phyloP scores from a whole-genome alignment of 148 eudicot genomes.

The Vaccinium darrowii region DNA sequence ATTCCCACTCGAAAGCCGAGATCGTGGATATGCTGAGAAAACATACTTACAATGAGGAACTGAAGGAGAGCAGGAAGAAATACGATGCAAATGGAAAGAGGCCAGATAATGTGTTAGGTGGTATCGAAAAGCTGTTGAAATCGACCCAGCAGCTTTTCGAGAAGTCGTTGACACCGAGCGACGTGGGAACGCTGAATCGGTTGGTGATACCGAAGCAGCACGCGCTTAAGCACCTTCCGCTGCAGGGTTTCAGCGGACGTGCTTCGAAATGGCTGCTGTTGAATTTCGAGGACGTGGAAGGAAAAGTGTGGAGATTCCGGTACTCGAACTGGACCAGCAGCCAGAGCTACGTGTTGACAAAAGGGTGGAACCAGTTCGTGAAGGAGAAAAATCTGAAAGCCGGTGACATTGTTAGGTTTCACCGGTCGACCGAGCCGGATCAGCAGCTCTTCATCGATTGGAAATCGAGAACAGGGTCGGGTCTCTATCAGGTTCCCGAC shows the following conservation, averaged over 20 bases:
- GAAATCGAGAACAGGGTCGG: conserved; percentile 29
- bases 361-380: conserved; percentile 90
- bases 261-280: conserved; percentile 59
- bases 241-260: conserved; percentile 22
- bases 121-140: conserved; percentile 2
- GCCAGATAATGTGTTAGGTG: not conserved
- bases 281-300: conserved; percentile 61
- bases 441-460: conserved; percentile 70
- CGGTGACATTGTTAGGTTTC: conserved; percentile 68
- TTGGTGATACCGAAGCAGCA: conserved; percentile 84
- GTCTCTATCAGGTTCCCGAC: not conserved
- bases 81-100: not conserved
- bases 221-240: conserved; percentile 83
- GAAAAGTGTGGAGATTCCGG: conserved; percentile 83
- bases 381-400: conserved; percentile 74
- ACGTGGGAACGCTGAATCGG: conserved; percentile 80
- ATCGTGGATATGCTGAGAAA: conserved; percentile 78
- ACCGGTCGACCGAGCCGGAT: conserved; percentile 52
- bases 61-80: conserved; percentile 49
- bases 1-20: conserved; percentile 61
- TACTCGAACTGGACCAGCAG: conserved; percentile 91
- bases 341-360: conserved; percentile 79
- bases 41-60: conserved; percentile 74
- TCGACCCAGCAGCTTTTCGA: conserved; percentile 61
- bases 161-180: conserved; percentile 79